These are phyloP conservation scores for Cytauxzoon felis DNA, from an alignment of 169 alveolate genomes.

Conservation along the genomic window DNA sequence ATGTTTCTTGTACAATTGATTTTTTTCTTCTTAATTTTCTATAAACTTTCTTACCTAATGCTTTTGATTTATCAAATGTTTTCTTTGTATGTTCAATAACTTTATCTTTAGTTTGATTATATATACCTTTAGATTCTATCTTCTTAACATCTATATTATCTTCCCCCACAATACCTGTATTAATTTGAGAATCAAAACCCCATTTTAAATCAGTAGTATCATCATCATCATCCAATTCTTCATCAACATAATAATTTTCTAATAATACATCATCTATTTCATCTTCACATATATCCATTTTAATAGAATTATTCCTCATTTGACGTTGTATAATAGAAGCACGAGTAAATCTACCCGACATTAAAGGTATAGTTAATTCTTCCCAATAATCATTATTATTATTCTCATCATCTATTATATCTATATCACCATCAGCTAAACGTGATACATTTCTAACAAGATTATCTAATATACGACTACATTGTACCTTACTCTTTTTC, in stretches of 20 bases:
- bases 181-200: slow-evolving; percentile 55
- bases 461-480: slow-evolving; percentile 25
- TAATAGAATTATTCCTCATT: background rate
- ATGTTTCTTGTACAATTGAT: slow-evolving; percentile 17
- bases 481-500: slow-evolving; percentile 14
- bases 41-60: slow-evolving; percentile 46
- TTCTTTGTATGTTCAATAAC: slow-evolving; percentile 46
- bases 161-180: slow-evolving; percentile 21
- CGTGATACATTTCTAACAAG: slow-evolving; percentile 50
- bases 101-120: slow-evolving; percentile 32
- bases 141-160: background rate
- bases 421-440: slow-evolving; percentile 33
- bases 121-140: slow-evolving; percentile 19
- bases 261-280: slow-evolving; percentile 52
- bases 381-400: slow-evolving; percentile 31
- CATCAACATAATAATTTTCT: slow-evolving; percentile 58
- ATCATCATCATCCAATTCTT: slow-evolving; percentile 28
- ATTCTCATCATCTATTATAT: background rate
- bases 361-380: slow-evolving; percentile 37
- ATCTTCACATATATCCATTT: slow-evolving; percentile 11
- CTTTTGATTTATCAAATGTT: slow-evolving; percentile 29
- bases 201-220: slow-evolving; percentile 19
- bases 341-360: slow-evolving; percentile 52
- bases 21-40: slow-evolving; percentile 41
- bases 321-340: slow-evolving; percentile 47